Conservation (phyloP, 176 grass and related monocot genomes). For the barley (Hordeum vulgare) region DNA sequence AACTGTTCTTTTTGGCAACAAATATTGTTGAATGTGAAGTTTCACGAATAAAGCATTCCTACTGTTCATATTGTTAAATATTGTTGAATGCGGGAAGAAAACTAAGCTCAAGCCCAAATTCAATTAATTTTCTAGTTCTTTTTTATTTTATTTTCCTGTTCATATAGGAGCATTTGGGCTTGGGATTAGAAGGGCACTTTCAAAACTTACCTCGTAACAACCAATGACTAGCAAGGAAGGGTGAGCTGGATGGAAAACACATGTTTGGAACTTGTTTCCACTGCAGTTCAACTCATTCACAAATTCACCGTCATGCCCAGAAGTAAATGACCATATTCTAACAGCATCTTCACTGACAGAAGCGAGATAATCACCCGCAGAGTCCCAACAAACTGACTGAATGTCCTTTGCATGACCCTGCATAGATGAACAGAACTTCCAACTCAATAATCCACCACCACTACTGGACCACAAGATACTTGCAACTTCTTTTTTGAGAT, state of each 20-base stretch:
- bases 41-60: too few relatives aligned
- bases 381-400: conserved; percentile 83
- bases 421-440: conserved; percentile 17
- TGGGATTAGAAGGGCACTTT: too few relatives aligned
- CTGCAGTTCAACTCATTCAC: conserved; percentile 70
- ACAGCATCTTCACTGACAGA: conserved; percentile 93
- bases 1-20: too few relatives aligned
- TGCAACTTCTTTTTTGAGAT: neutral
- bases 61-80: too few relatives aligned
- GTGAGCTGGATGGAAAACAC: conserved; percentile 80
- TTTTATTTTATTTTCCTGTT: too few relatives aligned
- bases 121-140: too few relatives aligned
- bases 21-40: too few relatives aligned
- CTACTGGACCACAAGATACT: neutral
- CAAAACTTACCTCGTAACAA: conserved; percentile 77
- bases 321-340: conserved; percentile 73
- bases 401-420: conserved; percentile 81
- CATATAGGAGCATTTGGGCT: too few relatives aligned
- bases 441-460: neutral
- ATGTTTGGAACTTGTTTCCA: conserved; percentile 89
- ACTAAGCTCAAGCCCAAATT: too few relatives aligned
- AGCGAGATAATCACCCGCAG: conserved; percentile 69
- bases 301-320: conserved; percentile 73
- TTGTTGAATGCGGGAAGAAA: too few relatives aligned
- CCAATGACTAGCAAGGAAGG: conserved; percentile 76